phyloP scores from a whole-genome alignment of 1,284 basidiomycete genomes.

The Entoloma clypeatum region DNA sequence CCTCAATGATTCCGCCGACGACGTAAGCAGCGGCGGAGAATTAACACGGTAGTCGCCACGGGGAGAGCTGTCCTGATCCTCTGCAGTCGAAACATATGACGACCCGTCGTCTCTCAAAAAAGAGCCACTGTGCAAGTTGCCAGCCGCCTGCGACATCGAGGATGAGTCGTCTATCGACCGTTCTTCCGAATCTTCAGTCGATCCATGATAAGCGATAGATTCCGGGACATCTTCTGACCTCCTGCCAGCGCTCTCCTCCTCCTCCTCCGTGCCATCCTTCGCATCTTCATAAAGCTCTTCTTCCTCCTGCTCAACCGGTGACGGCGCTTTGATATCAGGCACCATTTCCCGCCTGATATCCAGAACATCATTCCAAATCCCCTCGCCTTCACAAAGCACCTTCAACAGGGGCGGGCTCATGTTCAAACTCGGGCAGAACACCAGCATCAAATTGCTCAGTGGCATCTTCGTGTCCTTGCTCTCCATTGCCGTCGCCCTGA shows the following conservation, averaged over 20 bases:
- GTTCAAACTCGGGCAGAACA: constrained; percentile 77
- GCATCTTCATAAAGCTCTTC: constrained; percentile 11
- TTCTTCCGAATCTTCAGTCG: constrained; percentile 23
- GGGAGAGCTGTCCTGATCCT: constrained; percentile 25
- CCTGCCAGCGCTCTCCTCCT: constrained; percentile 23
- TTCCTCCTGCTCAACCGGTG: no score
- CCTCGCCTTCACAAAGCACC: constrained; percentile 66
- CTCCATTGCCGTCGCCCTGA: constrained; percentile 60
- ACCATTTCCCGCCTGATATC: constrained; percentile 41
- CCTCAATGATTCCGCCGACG: constrained; percentile 42
- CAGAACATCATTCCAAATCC: constrained; percentile 51
- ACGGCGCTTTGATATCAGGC: constrained; percentile 26
- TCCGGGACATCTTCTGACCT: constrained; percentile 28
- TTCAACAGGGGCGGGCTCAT: constrained; percentile 75
- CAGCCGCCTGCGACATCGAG: constrained; percentile 15
- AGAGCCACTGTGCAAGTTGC: constrained; percentile 26
- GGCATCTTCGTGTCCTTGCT: constrained; percentile 80
- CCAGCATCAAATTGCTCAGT: constrained; percentile 71
- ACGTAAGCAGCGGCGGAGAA: constrained; percentile 37
- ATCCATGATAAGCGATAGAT: constrained; percentile 32
- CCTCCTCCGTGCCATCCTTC: constrained; percentile 19
- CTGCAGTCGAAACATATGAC: constrained; percentile 36
- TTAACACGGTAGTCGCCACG: constrained; percentile 17
- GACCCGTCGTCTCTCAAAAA: constrained; percentile 28
- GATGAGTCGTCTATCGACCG: constrained; percentile 8